Evolutionary conservation across 2,329 filamentous ascomycete species (phyloP).

Genomic region (Calonectria pauciramosa): DNA sequence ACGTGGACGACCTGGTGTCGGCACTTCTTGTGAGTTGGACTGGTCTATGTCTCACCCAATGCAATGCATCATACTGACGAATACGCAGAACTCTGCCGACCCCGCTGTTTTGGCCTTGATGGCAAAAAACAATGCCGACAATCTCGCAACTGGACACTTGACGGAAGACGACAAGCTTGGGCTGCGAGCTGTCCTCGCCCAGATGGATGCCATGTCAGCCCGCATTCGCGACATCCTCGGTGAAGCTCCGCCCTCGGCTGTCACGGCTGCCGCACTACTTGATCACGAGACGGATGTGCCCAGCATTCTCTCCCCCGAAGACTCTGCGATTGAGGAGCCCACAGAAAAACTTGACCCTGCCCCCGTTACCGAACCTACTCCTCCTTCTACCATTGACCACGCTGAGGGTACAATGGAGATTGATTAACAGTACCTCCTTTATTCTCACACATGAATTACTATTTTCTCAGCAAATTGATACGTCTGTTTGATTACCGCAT

Average conservation of each 20-base stretch:
- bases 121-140: slow-evolving; percentile 60
- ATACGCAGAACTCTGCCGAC: slow-evolving; percentile 59
- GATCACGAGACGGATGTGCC: slow-evolving; percentile 42
- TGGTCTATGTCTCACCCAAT: background rate
- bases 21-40: slow-evolving; percentile 71
- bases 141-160: slow-evolving; percentile 57
- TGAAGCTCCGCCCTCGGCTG: slow-evolving; percentile 42
- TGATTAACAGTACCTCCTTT: slow-evolving; percentile 45
- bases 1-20: slow-evolving; percentile 68
- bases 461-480: slow-evolving; percentile 34
- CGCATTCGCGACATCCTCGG: slow-evolving; percentile 58
- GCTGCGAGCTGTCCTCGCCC: slow-evolving; percentile 63
- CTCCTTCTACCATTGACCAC: slow-evolving; percentile 56
- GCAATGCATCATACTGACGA: slow-evolving; percentile 29
- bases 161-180: slow-evolving; percentile 58
- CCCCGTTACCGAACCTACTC: slow-evolving; percentile 55
- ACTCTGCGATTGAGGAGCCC: slow-evolving; percentile 47
- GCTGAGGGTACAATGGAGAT: slow-evolving; percentile 57
- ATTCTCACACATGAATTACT: slow-evolving; percentile 18
- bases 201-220: slow-evolving; percentile 60
- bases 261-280: slow-evolving; percentile 33
- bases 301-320: slow-evolving; percentile 44
- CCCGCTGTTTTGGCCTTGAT: slow-evolving; percentile 62
- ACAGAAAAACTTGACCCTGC: slow-evolving; percentile 48
- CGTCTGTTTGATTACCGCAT: slow-evolving; percentile 35